phyloP scores from a whole-genome alignment of 2,329 filamentous ascomycete species.

The Fusarium sacchari region DNA sequence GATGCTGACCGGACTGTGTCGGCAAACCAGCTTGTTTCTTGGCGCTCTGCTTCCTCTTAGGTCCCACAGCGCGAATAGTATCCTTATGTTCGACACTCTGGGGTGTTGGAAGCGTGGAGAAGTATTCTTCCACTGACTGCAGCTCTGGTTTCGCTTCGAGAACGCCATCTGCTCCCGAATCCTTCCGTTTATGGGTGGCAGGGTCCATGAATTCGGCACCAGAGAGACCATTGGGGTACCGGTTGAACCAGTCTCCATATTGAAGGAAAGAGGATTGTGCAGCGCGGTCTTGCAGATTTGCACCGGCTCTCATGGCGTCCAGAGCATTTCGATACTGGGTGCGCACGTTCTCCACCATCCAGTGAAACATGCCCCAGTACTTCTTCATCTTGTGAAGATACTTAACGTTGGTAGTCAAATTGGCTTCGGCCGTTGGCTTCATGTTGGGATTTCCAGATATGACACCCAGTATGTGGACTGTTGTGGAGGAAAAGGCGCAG shows the following conservation, averaged over 20 bases:
- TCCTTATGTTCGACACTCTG: conserved; percentile 56
- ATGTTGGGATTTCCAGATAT: conserved; percentile 84
- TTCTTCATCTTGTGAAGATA: conserved; percentile 96
- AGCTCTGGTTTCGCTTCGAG: conserved; percentile 88
- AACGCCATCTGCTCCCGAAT: conserved; percentile 86
- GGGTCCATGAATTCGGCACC: conserved; percentile 85
- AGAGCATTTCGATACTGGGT: conserved; percentile 87
- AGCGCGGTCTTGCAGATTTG: conserved; percentile 58
- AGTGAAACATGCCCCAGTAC: conserved; percentile 98
- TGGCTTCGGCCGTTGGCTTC: conserved; percentile 82
- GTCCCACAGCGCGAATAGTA: conserved; percentile 27
- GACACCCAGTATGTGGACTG: conserved; percentile 92
- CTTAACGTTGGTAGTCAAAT: conserved; percentile 86
- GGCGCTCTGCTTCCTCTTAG: conserved; percentile 52
- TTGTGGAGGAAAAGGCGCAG: conserved; percentile 91
- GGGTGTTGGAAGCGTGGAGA: conserved; percentile 77
- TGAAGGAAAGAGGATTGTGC: conserved; percentile 79
- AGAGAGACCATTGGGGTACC: conserved; percentile 91
- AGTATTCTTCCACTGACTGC: conserved; percentile 95
- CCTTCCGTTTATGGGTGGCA: conserved; percentile 72
- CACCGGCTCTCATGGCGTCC: conserved; percentile 79
- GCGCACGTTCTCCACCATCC: conserved; percentile 92
- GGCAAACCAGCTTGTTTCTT: conserved; percentile 46
- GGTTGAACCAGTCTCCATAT: conserved; percentile 97
- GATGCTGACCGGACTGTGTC: conserved; percentile 29